A percentile compares a stretch with the other conserved stretches of the same genome.
These are phyloP conservation scores for Calonectria pseudoturangicola DNA, from an alignment of 2,329 filamentous ascomycete genomes.

Conservation along the genomic window DNA sequence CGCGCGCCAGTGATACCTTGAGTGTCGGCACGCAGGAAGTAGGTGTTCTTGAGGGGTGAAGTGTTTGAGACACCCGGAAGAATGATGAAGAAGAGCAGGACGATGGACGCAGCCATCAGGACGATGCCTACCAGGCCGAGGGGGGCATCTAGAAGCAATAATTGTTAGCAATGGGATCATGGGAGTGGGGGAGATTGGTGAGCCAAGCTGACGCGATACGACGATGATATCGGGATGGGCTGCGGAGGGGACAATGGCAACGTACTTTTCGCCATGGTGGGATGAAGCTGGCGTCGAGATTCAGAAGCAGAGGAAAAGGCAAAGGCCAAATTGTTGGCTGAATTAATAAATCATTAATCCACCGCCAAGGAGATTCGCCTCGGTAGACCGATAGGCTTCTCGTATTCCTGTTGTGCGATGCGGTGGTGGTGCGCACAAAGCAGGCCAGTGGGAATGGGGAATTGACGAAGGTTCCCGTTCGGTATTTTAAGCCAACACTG, in stretches of 20 bases:
- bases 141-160: constrained; percentile 59
- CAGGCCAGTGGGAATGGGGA: not conserved
- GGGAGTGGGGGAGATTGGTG: not conserved
- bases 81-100: constrained; percentile 76
- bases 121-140: constrained; percentile 66
- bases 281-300: constrained; percentile 7
- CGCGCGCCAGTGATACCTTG: constrained; percentile 81
- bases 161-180: constrained; percentile 26
- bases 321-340: constrained; percentile 1
- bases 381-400: not conserved
- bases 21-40: constrained; percentile 90
- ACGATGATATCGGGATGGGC: not conserved
- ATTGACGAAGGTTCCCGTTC: constrained; percentile 6
- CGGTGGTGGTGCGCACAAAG: not conserved
- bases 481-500: constrained; percentile 25
- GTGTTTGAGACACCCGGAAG: constrained; percentile 70
- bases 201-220: constrained; percentile 12
- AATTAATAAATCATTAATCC: constrained; percentile 24
- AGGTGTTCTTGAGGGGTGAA: constrained; percentile 82
- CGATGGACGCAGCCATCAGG: constrained; percentile 70
- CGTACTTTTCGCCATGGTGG: constrained; percentile 52
- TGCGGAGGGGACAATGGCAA: not conserved
- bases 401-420: constrained; percentile 17
- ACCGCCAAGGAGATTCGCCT: constrained; percentile 5
- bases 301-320: not conserved